Conservation (phyloP, 257 asterid species). For the Coffea eugenioides region DNA sequence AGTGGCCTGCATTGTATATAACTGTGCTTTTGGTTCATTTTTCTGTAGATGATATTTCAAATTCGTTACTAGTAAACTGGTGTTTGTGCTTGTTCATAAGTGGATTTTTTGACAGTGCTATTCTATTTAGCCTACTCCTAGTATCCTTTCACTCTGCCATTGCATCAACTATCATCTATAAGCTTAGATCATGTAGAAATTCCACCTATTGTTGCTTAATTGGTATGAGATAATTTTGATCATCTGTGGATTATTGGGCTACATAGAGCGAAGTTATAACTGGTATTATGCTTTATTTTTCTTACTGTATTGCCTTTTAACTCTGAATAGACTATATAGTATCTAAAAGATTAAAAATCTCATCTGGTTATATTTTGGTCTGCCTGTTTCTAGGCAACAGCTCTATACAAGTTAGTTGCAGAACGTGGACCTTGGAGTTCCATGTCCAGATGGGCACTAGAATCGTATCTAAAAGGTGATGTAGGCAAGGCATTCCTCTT, state of each 20-base stretch:
- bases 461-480: slow-evolving; percentile 91
- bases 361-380: not conserved
- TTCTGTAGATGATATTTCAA: not conserved
- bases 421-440: slow-evolving; percentile 99
- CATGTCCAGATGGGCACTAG: slow-evolving; percentile 96
- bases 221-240: not conserved
- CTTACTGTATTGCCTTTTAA: not conserved
- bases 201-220: not conserved
- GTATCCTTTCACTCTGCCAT: not conserved
- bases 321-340: too few relatives aligned
- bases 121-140: not conserved
- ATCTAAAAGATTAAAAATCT: not conserved
- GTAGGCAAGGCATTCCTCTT: slow-evolving; percentile 81
- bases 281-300: not conserved
- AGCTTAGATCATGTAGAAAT: not conserved
- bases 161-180: not conserved
- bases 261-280: not conserved
- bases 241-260: not conserved
- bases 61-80: not conserved
- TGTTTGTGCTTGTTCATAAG: not conserved
- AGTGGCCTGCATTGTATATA: not conserved
- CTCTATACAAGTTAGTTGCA: slow-evolving; percentile 85
- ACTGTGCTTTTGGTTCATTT: not conserved
- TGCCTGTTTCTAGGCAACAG: slow-evolving; percentile 65
- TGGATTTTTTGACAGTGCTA: not conserved